These are phyloP conservation scores for Hordeum pubiflorum DNA, from an alignment of 202 grass and related monocot genomes.

Conservation along the genomic window DNA sequence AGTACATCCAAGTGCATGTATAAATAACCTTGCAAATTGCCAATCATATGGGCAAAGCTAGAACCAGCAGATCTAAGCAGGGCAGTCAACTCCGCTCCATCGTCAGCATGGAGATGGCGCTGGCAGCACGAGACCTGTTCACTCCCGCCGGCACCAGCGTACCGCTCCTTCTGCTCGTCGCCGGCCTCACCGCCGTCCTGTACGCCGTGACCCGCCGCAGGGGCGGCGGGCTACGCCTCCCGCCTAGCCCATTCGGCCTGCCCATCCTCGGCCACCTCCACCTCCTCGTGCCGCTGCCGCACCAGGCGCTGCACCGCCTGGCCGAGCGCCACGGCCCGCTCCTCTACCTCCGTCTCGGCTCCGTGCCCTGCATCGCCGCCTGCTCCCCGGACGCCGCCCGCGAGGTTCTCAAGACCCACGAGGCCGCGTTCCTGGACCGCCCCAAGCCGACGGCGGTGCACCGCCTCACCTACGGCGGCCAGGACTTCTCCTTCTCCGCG, in stretches of 20 bases:
- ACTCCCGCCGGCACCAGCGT: background rate
- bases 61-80: background rate
- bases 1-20: background rate
- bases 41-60: background rate
- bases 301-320: slow-evolving; percentile 56
- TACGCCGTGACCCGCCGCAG: background rate
- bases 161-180: slow-evolving; percentile 21
- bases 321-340: slow-evolving; percentile 42
- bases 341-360: slow-evolving; percentile 57
- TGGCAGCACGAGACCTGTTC: background rate
- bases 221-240: background rate
- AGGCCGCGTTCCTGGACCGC: slow-evolving; percentile 47
- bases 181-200: slow-evolving; percentile 15
- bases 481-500: slow-evolving; percentile 54
- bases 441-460: slow-evolving; percentile 27
- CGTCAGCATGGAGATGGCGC: slow-evolving; percentile 12
- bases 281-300: slow-evolving; percentile 49
- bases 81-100: background rate
- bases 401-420: slow-evolving; percentile 50
- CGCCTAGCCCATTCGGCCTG: slow-evolving; percentile 47
- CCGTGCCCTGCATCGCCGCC: slow-evolving; percentile 45
- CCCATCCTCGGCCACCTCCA: slow-evolving; percentile 71
- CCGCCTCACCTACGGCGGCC: slow-evolving; percentile 44
- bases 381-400: slow-evolving; percentile 42
- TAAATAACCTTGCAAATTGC: background rate